A percentile compares a stretch with the other conserved stretches of the same genome.
phyloP scores from a whole-genome alignment of 768 basidiomycete genomes.

The Macrocybe gigantea region DNA sequence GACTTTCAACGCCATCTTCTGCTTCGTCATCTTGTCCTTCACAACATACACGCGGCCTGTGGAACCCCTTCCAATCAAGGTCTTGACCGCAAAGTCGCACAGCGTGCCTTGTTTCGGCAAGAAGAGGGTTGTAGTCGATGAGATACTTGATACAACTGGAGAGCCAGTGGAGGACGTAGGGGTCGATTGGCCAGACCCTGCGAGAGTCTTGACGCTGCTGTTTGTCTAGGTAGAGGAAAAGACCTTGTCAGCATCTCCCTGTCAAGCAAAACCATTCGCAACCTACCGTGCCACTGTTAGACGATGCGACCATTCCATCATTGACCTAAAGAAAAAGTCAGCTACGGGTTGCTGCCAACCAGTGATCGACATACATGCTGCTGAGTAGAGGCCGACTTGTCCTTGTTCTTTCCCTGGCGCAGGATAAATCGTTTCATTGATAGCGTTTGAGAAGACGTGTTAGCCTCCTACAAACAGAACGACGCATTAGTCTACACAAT shows the following conservation, averaged over 20 bases:
- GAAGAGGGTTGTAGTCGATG: not conserved
- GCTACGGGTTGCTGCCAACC: no score
- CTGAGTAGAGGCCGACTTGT: no score
- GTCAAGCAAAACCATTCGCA: not conserved
- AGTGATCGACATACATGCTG: no score
- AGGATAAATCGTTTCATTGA: no score
- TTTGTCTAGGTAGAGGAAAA: no score
- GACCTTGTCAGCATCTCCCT: not conserved
- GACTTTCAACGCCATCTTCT: conserved; percentile 10
- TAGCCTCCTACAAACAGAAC: no score
- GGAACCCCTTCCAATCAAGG: conserved; percentile 8
- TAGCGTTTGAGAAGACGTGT: no score
- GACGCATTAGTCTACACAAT: no score
- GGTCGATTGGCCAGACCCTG: not conserved
- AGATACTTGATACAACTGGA: not conserved
- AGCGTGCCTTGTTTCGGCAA: not conserved
- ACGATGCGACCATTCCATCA: no score
- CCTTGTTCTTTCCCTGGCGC: no score
- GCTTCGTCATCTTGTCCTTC: conserved; percentile 3
- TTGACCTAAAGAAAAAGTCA: no score
- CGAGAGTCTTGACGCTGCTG: not conserved
- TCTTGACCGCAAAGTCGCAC: conserved; percentile 5
- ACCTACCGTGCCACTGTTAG: not conserved
- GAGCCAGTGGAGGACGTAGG: not conserved
- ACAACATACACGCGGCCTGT: conserved; percentile 9